A percentile compares a stretch with the other conserved stretches of the same genome.
Conservation (phyloP, 1,139 yeast species). For the Lodderomyces parapsilosis region DNA sequence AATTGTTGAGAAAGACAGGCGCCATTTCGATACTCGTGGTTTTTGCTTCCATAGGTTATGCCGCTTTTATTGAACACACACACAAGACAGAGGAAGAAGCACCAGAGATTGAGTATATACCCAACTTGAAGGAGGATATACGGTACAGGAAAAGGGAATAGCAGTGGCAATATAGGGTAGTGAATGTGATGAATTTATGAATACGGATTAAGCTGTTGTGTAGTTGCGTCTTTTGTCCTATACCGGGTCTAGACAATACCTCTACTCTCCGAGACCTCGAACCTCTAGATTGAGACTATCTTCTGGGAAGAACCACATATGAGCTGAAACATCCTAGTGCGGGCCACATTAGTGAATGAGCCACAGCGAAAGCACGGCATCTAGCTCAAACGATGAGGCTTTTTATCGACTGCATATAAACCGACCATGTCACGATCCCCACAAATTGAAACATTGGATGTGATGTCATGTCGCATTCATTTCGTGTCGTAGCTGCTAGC, state of each 20-base stretch:
- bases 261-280: too few species aligned
- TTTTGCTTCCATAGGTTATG: conserved; percentile 35
- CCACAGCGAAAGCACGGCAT: too few species aligned
- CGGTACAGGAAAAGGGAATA: conserved; percentile 12
- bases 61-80: conserved; percentile 18
- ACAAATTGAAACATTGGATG: background rate
- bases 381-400: too few species aligned
- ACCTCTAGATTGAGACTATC: too few species aligned
- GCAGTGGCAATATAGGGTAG: background rate
- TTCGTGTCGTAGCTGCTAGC: too few species aligned
- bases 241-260: too few species aligned
- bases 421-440: background rate
- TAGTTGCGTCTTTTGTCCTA: too few species aligned
- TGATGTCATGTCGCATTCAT: too few species aligned
- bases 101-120: conserved; percentile 10
- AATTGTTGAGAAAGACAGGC: conserved; percentile 32
- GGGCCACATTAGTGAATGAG: too few species aligned
- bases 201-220: background rate
- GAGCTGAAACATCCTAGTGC: too few species aligned
- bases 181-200: background rate
- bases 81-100: conserved; percentile 7
- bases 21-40: conserved; percentile 33
- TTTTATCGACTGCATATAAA: background rate
- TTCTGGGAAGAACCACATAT: too few species aligned
- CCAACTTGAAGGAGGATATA: conserved; percentile 24